These are phyloP conservation scores for Ceratocystis diversiconidia DNA, from an alignment of 2,329 filamentous ascomycete genomes.

Conservation along the genomic window DNA sequence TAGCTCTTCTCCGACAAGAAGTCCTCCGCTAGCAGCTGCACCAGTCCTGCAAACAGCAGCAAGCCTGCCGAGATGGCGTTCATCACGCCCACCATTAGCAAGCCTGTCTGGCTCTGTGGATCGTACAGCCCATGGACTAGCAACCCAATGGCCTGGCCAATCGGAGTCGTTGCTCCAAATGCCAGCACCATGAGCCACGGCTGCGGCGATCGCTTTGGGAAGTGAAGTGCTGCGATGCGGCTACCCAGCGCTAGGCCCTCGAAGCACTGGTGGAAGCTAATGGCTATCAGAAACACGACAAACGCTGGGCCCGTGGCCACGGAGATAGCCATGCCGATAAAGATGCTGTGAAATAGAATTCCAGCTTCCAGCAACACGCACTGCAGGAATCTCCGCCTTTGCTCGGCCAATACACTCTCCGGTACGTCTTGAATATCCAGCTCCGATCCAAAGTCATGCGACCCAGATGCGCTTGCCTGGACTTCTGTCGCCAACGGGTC, in stretches of 20 bases:
- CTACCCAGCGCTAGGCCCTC: constrained; percentile 64
- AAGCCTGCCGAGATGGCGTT: constrained; percentile 74
- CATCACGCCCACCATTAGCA: constrained; percentile 75
- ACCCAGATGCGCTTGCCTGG: constrained; percentile 21
- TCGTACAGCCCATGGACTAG: constrained; percentile 67
- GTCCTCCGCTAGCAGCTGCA: constrained; percentile 74
- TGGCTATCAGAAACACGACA: constrained; percentile 64
- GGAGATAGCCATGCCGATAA: constrained; percentile 76
- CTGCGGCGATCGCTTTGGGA: constrained; percentile 55
- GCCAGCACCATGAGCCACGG: constrained; percentile 75
- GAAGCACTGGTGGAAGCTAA: constrained; percentile 76
- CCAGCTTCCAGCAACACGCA: constrained; percentile 69
- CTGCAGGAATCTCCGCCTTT: constrained; percentile 56
- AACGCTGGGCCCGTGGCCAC: constrained; percentile 70
- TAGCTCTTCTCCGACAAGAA: constrained; percentile 67
- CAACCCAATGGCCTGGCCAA: constrained; percentile 72
- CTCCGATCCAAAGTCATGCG: constrained; percentile 21
- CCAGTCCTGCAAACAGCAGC: constrained; percentile 66
- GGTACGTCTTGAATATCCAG: constrained; percentile 16
- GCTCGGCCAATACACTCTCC: constrained; percentile 35
- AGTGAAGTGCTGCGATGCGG: constrained; percentile 70
- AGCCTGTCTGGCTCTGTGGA: constrained; percentile 57
- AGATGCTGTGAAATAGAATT: constrained; percentile 72
- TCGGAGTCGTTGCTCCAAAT: constrained; percentile 62
- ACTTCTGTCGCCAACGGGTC: constrained; percentile 16